Conservation (phyloP, 345 rosid genomes). For the Anacardium occidentale region DNA sequence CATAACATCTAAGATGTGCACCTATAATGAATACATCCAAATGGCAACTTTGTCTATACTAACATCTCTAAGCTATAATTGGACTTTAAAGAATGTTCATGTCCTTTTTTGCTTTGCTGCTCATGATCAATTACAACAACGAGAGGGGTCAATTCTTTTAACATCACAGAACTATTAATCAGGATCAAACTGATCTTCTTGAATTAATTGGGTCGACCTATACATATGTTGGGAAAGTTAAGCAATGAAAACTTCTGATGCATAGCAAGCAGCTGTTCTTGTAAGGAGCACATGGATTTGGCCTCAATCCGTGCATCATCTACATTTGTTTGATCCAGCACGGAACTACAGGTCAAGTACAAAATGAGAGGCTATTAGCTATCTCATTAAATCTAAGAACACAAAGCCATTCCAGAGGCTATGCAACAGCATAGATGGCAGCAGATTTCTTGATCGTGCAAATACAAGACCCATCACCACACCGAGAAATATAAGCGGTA, state of each 20-base stretch:
- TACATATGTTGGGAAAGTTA: conserved; percentile 7
- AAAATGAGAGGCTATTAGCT: conserved; percentile 14
- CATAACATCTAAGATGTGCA: too few species aligned
- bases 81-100: too few species aligned
- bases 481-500: conserved; percentile 91
- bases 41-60: too few species aligned
- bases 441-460: conserved; percentile 80
- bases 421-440: conserved; percentile 94
- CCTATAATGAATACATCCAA: too few species aligned
- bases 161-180: conserved; percentile 8
- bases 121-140: conserved; percentile 22
- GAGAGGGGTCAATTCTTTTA: conserved; percentile 11
- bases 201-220: conserved; percentile 6
- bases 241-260: background rate
- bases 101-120: conserved; percentile 7
- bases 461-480: conserved; percentile 88
- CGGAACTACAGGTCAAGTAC: conserved; percentile 17
- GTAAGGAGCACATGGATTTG: background rate
- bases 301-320: background rate
- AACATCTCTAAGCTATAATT: too few species aligned
- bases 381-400: conserved; percentile 86
- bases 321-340: conserved; percentile 6
- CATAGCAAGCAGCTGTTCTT: conserved; percentile 1
- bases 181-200: conserved; percentile 3
- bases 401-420: conserved; percentile 99